Evolutionary conservation across 1,139 yeast genomes (phyloP), one percentile per base, ranked within the genome.

Genomic region (Candida labiduridarum): DNA sequence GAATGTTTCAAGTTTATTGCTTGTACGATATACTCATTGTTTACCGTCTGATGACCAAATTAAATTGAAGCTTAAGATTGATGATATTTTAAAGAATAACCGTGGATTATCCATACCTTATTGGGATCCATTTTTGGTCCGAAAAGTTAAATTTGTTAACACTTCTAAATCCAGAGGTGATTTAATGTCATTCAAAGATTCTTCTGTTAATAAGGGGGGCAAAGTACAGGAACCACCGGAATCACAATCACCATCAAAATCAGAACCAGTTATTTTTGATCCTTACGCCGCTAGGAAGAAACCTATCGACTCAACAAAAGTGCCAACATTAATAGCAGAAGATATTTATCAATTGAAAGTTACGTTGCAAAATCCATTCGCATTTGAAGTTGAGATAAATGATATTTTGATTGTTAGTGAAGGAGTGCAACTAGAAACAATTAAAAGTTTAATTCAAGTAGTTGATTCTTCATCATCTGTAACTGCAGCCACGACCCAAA

Each of bases 311-410:
- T 15, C 49, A 0, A 47, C 60, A 45, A 64, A 63, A 31, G 76
- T 73, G 14, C 64, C 67, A 27, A 65, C 79, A 11, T 58, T 85
- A 14, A 80, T 85, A 2, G 79, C 77, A 52, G 84, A 81, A 47
- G 90, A 86, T 47, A 66, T 74, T 11, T 77, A 78, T 31, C 83
- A 79, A 55, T 68, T 87, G 30, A 66, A 73, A 16, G 71, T 89
- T 1, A 72, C 76, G 2, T 61, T 94, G 9, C 94, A 88, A 60
- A 94, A 94, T 61, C 96, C 97, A 2, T 90, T 84, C 67, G 80
- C 83, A 10, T 90, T 89, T 65, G 90, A 86, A 46, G 68, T 92
- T 10, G 86, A 83, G 43, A 70, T 94, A 3, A 72, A 73, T 33
- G 83, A 82, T 45, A 64, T 89, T 2, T 65, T 69, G 40, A 67